These are phyloP conservation scores for Diaporthe vaccinii DNA, from an alignment of 2,329 filamentous ascomycete species.

Conservation along the genomic window DNA sequence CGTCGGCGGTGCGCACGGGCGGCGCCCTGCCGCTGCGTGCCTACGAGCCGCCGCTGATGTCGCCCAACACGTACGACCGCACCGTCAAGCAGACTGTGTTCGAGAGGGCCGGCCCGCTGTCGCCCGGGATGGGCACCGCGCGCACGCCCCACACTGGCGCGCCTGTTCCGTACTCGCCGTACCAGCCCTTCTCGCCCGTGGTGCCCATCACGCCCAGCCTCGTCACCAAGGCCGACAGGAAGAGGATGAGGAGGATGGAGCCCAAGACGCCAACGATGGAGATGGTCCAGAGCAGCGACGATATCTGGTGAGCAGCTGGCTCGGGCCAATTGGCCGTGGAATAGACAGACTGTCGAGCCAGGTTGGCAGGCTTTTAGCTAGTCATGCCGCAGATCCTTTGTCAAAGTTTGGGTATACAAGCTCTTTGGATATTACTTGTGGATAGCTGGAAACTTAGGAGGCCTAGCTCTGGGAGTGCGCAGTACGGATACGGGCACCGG, in stretches of 20 bases:
- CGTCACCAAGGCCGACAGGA: conserved; percentile 78
- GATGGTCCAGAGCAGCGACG: conserved; percentile 73
- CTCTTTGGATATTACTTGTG: background rate
- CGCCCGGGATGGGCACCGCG: conserved; percentile 60
- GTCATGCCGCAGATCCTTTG: background rate
- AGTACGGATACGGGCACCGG: background rate
- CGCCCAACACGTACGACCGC: conserved; percentile 58
- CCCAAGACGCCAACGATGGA: conserved; percentile 73
- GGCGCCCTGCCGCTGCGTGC: conserved; percentile 72
- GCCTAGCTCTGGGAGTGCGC: background rate
- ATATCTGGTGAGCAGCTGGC: conserved; percentile 68
- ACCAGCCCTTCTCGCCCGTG: conserved; percentile 83
- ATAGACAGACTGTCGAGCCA: background rate
- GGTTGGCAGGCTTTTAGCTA: background rate
- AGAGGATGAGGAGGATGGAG: conserved; percentile 74
- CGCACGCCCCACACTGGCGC: conserved; percentile 74
- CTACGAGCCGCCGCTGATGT: conserved; percentile 69
- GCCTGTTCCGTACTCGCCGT: conserved; percentile 80
- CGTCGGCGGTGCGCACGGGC: conserved; percentile 68
- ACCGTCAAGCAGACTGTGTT: conserved; percentile 75
- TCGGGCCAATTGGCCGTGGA: too few relatives aligned
- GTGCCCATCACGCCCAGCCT: conserved; percentile 83
- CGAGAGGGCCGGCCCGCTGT: conserved; percentile 67
- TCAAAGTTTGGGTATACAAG: background rate
- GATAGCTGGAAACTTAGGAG: background rate